These are phyloP conservation scores for Kodamaea laetipori DNA, from an alignment of 805 yeast species.

Conservation along the genomic window DNA sequence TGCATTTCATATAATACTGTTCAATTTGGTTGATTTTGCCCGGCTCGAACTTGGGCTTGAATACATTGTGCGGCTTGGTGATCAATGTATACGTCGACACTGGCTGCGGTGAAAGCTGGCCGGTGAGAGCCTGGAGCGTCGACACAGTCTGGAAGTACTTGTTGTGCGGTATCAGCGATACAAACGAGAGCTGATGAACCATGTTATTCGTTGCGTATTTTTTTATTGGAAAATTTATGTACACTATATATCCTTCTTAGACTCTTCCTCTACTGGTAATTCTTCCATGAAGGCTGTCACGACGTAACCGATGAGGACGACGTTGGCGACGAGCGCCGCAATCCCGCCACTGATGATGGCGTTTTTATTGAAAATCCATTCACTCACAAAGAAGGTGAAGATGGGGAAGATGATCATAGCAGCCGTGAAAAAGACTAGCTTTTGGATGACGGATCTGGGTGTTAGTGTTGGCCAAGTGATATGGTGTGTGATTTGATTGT, in stretches of 20 bases:
- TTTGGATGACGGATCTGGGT: conserved; percentile 63
- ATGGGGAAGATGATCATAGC: conserved; percentile 75
- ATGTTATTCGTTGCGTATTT: conserved; percentile 29
- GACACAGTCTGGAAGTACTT: conserved; percentile 46
- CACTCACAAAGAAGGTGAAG: conserved; percentile 58
- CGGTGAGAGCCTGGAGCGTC: conserved; percentile 55
- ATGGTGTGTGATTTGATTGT: neutral
- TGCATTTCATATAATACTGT: conserved; percentile 53
- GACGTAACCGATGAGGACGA: conserved; percentile 72
- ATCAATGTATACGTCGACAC: conserved; percentile 52
- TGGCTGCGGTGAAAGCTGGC: conserved; percentile 45
- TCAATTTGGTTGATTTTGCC: conserved; percentile 61
- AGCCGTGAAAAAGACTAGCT: conserved; percentile 71
- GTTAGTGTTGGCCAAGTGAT: conserved; percentile 11
- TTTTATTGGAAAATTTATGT: conserved; percentile 2
- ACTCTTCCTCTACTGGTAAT: conserved; percentile 31
- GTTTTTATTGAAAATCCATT: conserved; percentile 48
- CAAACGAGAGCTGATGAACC: conserved; percentile 58
- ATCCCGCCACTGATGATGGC: conserved; percentile 74
- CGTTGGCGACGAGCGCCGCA: conserved; percentile 76
- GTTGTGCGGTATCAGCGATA: conserved; percentile 45
- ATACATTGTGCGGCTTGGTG: conserved; percentile 52
- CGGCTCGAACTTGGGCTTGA: conserved; percentile 54
- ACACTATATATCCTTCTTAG: conserved; percentile 14
- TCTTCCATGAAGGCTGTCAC: conserved; percentile 76